Base-by-base conservation (phyloP, 2,329 filamentous ascomycete species). In the Nigrograna mackinnonii region DNA sequence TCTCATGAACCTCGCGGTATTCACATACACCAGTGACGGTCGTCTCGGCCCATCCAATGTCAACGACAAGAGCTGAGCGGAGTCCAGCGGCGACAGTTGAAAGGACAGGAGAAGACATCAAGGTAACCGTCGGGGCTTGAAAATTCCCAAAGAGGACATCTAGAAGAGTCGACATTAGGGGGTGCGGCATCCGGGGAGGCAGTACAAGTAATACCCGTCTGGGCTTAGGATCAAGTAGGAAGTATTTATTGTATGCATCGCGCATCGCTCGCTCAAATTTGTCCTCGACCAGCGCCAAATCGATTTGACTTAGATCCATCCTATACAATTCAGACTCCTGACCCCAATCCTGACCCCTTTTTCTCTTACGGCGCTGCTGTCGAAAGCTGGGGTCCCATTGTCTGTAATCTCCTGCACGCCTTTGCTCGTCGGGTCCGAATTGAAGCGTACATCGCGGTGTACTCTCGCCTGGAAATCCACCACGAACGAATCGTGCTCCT, bases 11-110 rank as follows among this genome's bases (percentile, higher is more conserved):
- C 64, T 95, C 91, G 40, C 89, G 85, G 65, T 91, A 96, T 69
- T 99, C 94, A 62, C 91, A 97, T 5, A 97, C 79, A 5, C 85
- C 87, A 0, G 90, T 95, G 17, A 95, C 82, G 1, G 86, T 80
- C 0, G 91, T 95, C 68, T 97, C 94, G 31, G 84, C 79, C 94
- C 94, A 99, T 32, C 92, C 94, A 46, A 99, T 79, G 60, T 99
- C 91, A 26, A 99, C 77, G 1, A 97, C 83, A 31, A 99, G 68
- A 1, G 86, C 90, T n/a, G 89, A 89, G 12, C 94, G 84, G 30
- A 95, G 74, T 1, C 94, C 94, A 5, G 91, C 91, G 6, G 86
- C 87, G 3, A 91, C 80, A 5, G 86, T 77, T 2, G 84, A 77
- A 68, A 94, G 85, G 16, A 90, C 79, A 0, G 92, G 83, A 0